Base-by-base conservation (phyloP, 352 stramenopile species). In the Globisporangium carolinianum region DNA sequence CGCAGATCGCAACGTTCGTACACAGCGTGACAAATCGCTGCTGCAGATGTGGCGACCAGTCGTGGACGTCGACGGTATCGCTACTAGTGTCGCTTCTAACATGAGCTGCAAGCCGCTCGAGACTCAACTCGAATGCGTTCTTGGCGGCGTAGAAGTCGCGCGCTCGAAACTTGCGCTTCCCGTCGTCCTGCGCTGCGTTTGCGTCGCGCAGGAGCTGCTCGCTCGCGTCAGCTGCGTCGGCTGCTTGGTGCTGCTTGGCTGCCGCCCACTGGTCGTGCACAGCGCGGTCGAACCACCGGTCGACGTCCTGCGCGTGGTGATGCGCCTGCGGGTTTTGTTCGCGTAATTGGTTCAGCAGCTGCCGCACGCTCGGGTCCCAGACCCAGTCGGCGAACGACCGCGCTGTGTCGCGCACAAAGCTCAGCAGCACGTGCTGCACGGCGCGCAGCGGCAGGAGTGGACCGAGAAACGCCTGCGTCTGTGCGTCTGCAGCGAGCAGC, bases 1-100 rank as follows among this genome's bases (percentile, higher is more conserved):
- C 82, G 49, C 84, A 94, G 37, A 94, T 72, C 1, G 84, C 82
- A 6, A 91, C 60, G 60, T 94, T 94, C 61, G 67, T 79, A 56
- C 84, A 92, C 11, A 89, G 65, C 53, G 67, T 88, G 41, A 90
- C 80, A 48, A 80, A 90, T 15, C 71, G 57, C 6, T 69, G 58
- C 39, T 71, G 62, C 58, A 78, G 17, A 45, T 52, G 7, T 42
- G 86, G 73, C 18, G 85, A 62, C 76, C 73, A 86, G 17, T 86
- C 60, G 0, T 43, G 14, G 3, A 64, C 53, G 32, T 75, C 62
- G 5, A 79, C 59, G 2, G 69, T 63, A 1, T 69, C 77, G 42
- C 11, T 86, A 83, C 37, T 83, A 77, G 18, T 12, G 39, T 87
- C 64, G 45, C 67, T 71, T 56, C 71, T 42, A 8, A 87, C 67